Evolutionary conservation across 768 basidiomycete genomes (phyloP).

Genomic region (Leccinum broughii): DNA sequence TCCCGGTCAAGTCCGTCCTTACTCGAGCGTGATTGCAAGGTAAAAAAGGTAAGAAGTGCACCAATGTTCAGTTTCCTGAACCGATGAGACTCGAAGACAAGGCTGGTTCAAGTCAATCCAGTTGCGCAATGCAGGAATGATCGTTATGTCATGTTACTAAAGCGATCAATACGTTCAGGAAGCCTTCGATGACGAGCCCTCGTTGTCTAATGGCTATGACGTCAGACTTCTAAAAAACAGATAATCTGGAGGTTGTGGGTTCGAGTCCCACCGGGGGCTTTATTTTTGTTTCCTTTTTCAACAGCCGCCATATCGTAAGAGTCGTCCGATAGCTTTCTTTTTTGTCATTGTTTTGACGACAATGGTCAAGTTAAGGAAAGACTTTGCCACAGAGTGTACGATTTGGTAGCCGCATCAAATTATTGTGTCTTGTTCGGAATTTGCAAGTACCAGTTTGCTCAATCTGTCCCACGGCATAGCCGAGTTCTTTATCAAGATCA

Average conservation of each 20-base stretch:
- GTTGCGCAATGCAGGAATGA: not conserved
- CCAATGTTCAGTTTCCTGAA: not conserved
- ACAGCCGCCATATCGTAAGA: not conserved
- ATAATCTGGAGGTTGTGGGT: slow-evolving; percentile 85
- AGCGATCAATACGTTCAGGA: not conserved
- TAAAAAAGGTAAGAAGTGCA: not conserved
- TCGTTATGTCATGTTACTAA: not conserved
- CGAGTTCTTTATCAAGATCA: not conserved
- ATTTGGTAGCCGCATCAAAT: not conserved
- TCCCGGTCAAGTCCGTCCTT: not conserved
- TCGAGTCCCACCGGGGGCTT: slow-evolving; percentile 84
- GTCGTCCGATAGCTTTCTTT: not conserved
- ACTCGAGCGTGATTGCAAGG: not conserved
- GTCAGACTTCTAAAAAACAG: slow-evolving; percentile 81
- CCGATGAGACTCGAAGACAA: not conserved
- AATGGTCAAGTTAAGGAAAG: not conserved
- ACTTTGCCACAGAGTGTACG: not conserved
- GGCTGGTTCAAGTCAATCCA: not conserved
- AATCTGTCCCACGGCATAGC: slow-evolving; percentile 12
- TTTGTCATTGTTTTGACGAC: not conserved
- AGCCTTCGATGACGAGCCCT: slow-evolving; percentile 43
- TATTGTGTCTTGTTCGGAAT: slow-evolving; percentile 5
- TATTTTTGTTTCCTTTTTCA: slow-evolving; percentile 18
- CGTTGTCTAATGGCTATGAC: slow-evolving; percentile 91
- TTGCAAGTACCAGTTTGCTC: slow-evolving; percentile 9